Base-by-base conservation (phyloP, 306 rosid genomes). In the Arachis hypogaea region DNA sequence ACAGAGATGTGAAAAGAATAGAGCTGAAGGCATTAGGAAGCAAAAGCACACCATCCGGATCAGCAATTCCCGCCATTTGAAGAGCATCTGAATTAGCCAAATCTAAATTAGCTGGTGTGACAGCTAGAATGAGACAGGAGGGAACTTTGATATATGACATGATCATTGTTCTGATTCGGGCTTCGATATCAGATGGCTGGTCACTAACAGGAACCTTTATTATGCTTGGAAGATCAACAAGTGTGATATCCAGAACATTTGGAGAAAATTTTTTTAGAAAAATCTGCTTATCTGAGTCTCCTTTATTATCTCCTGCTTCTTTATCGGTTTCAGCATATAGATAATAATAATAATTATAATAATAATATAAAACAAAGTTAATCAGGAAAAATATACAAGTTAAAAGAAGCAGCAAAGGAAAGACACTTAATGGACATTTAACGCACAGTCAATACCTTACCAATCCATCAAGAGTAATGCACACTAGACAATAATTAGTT, bases 181-280 rank as follows among this genome's bases (percentile, higher is more conserved):
- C 89, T 84, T 94, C 99, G 14, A 94, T 94, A 66, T 94, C 97
- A 62, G 97, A 84, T 49, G 97, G 99, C 79, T 94, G 99, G 70
- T 94, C 99, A 73, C 97, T 97, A 66, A 94, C 97, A n/a, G 99
- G 99, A 82, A 94, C 99, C 86, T 94, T 94, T 1, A 97, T 94
- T 81, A 92, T 82, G 38, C 99, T 97, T 41, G 99, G 99, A 9
- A 94, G 90, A 90, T 94, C 99, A 49, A 94, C 99, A 40, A 94
- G 90, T 9, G 99, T 94, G 50, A 94, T 94, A 80, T 94, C 99
- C 10, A 94, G 96, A 78, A 94, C 99, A 84, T 88, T 91, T 0
- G 97, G 97, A 6, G 97, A 94, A 77, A 88, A 94, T 58, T 92
- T 92, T 84, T 94, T 94, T 60, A 94, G 71, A 69, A 96, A 91